These are phyloP conservation scores for Rhypophila decipiens DNA, from an alignment of 495 filamentous ascomycete species.

Conservation along the genomic window DNA sequence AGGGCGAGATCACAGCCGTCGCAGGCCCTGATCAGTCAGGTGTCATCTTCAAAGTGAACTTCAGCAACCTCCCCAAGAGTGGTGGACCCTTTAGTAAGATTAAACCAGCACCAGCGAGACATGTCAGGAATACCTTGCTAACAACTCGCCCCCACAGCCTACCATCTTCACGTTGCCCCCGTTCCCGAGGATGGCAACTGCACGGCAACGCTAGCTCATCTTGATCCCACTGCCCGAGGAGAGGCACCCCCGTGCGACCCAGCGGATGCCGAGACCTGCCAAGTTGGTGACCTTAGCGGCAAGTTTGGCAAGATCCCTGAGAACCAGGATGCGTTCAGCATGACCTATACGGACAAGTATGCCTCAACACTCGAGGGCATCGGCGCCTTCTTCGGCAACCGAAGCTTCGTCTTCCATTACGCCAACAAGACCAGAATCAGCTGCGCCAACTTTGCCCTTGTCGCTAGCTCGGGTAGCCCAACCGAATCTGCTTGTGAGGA, in stretches of 20 bases:
- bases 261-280: constrained; percentile 58
- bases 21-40: constrained; percentile 54
- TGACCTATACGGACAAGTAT: constrained; percentile 61
- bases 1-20: constrained; percentile 54
- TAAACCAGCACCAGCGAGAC: not conserved
- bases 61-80: constrained; percentile 59
- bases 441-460: constrained; percentile 60
- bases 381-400: constrained; percentile 70
- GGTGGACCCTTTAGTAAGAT: constrained; percentile 68
- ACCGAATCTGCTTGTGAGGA: constrained; percentile 1
- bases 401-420: constrained; percentile 70
- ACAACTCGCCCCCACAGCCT: constrained; percentile 45
- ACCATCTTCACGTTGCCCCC: constrained; percentile 74
- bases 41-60: constrained; percentile 51
- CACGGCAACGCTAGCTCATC: constrained; percentile 59
- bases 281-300: constrained; percentile 78
- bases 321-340: constrained; percentile 33
- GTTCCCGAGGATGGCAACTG: constrained; percentile 76
- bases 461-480: constrained; percentile 8
- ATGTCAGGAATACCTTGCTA: constrained; percentile 5
- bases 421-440: constrained; percentile 63
- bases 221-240: constrained; percentile 50
- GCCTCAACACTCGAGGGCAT: constrained; percentile 51
- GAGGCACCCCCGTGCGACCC: constrained; percentile 60
- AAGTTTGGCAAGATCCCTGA: constrained; percentile 63